phyloP scores from a whole-genome alignment of 257 asterid genomes.

The Solanum clarkiae region DNA sequence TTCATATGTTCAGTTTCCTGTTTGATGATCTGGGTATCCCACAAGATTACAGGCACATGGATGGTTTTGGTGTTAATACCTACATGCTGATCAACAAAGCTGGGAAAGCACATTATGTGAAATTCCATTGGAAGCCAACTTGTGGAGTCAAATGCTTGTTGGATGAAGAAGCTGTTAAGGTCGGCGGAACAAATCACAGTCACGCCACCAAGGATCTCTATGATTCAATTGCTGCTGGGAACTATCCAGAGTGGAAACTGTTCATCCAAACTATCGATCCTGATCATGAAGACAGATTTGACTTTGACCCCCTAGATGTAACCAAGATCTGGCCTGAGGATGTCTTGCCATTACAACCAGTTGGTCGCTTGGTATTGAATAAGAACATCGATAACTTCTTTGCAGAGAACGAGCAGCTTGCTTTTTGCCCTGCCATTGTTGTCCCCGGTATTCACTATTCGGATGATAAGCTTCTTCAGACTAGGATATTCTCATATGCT shows the following conservation, averaged over 20 bases:
- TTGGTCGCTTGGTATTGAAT: conserved; percentile 87
- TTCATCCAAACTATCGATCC: conserved; percentile 87
- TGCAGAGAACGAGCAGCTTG: conserved; percentile 44
- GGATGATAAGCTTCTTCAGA: conserved; percentile 38
- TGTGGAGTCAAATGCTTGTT: conserved; percentile 81
- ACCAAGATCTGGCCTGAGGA: conserved; percentile 98
- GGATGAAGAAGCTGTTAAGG: conserved; percentile 69
- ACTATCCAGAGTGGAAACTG: conserved; percentile 96
- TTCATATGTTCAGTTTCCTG: conserved; percentile 72
- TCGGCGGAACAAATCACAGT: conserved; percentile 91
- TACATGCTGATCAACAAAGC: conserved; percentile 77
- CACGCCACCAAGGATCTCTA: conserved; percentile 95
- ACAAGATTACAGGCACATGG: conserved; percentile 96
- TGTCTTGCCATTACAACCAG: conserved; percentile 87
- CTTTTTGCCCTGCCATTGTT: conserved; percentile 36
- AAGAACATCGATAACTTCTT: conserved; percentile 80
- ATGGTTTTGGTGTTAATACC: conserved; percentile 88
- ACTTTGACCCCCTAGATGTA: conserved; percentile 93
- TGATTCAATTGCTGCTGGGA: conserved; percentile 80
- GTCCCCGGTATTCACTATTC: conserved; percentile 43
- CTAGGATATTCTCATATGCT: conserved; percentile 30
- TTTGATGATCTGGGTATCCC: conserved; percentile 88
- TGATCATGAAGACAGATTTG: conserved; percentile 69
- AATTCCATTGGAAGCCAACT: conserved; percentile 98
- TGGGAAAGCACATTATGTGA: conserved; percentile 79